These are phyloP conservation scores for Oryza glaberrima DNA, from an alignment of 176 grass and related monocot species.

Conservation along the genomic window DNA sequence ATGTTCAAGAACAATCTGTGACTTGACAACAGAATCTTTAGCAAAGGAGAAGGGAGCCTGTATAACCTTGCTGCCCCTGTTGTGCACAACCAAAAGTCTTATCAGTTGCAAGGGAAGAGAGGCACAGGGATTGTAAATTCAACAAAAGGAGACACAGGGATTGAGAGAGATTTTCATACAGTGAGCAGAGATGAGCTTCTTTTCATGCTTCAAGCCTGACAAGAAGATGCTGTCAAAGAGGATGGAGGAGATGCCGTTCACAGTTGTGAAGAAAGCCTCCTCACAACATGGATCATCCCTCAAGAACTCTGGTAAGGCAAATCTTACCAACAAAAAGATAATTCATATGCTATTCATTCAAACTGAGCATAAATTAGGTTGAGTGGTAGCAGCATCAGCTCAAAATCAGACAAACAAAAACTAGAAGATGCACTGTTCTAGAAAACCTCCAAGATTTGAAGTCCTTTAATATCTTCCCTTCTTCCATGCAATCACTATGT, in stretches of 20 bases:
- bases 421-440: not conserved
- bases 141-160: not conserved
- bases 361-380: slow-evolving; percentile 14
- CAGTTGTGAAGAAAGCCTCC: not conserved
- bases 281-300: not conserved
- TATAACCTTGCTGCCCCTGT: slow-evolving; percentile 29
- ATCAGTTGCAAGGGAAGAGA: not conserved
- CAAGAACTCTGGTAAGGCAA: slow-evolving; percentile 50
- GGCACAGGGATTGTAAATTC: slow-evolving; percentile 15
- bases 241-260: slow-evolving; percentile 12
- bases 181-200: slow-evolving; percentile 59
- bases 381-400: slow-evolving; percentile 12
- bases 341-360: slow-evolving; percentile 16
- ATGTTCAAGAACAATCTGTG: slow-evolving; percentile 27
- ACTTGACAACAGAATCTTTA: slow-evolving; percentile 33
- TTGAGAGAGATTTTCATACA: slow-evolving; percentile 34
- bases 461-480: slow-evolving; percentile 8
- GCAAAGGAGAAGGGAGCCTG: slow-evolving; percentile 13
- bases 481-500: not conserved
- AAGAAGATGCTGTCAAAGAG: slow-evolving; percentile 43
- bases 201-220: slow-evolving; percentile 68
- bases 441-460: slow-evolving; percentile 26
- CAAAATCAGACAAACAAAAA: not conserved
- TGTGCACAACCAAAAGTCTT: slow-evolving; percentile 16
- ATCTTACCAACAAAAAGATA: slow-evolving; percentile 25